A percentile compares a stretch with the other conserved stretches of the same genome.
phyloP scores from a whole-genome alignment of 495 filamentous ascomycete species.

The Podospora pseudopauciseta region DNA sequence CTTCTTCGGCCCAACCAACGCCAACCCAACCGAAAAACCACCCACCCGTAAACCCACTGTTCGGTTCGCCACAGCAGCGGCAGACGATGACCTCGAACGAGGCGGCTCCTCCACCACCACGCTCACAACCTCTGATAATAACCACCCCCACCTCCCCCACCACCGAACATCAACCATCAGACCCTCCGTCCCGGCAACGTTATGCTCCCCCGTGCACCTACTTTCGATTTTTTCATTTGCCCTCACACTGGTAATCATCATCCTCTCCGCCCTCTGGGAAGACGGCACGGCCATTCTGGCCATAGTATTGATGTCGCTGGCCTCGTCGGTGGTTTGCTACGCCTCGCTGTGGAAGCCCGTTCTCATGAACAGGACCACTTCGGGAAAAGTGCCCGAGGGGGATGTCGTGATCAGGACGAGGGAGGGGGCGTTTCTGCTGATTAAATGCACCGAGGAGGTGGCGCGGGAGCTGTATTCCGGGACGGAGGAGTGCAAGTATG shows the following conservation, averaged over 20 bases:
- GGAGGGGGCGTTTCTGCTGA: constrained; percentile 57
- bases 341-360: constrained; percentile 54
- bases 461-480: constrained; percentile 62
- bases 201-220: constrained; percentile 50
- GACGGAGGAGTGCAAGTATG: constrained; percentile 54
- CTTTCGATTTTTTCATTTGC: constrained; percentile 49
- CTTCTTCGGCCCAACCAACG: neutral
- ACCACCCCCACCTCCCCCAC: constrained; percentile 30
- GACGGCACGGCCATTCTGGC: constrained; percentile 56
- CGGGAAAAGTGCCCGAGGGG: constrained; percentile 50
- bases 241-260: constrained; percentile 47
- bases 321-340: constrained; percentile 50
- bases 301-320: constrained; percentile 42
- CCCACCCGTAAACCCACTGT: neutral
- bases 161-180: constrained; percentile 19
- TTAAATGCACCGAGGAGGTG: constrained; percentile 60
- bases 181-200: constrained; percentile 40
- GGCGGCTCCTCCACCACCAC: neutral
- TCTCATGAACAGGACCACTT: constrained; percentile 47
- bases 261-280: constrained; percentile 28
- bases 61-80: too few relatives aligned
- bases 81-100: constrained; percentile 4
- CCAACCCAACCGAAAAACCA: neutral
- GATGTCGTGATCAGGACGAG: constrained; percentile 61
- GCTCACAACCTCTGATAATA: neutral